Evolutionary conservation across 2,329 filamentous ascomycete species (phyloP).

Genomic region (Aspergillus latus): DNA sequence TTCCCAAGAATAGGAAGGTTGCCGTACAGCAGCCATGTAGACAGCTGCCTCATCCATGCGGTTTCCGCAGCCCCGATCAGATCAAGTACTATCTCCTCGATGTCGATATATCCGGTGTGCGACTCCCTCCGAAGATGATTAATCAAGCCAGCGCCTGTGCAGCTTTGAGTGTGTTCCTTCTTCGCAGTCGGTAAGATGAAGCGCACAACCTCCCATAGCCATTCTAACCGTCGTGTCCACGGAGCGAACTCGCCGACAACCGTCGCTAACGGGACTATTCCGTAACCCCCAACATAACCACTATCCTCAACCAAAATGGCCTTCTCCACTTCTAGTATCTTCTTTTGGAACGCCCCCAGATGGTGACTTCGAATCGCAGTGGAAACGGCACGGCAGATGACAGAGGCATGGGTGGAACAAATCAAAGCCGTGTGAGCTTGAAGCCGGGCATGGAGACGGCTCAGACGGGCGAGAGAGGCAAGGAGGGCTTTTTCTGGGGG

Average conservation of each 20-base stretch:
- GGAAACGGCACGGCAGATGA: slow-evolving; percentile 83
- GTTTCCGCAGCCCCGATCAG: slow-evolving; percentile 78
- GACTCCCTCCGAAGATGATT: slow-evolving; percentile 72
- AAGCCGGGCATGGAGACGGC: slow-evolving; percentile 72
- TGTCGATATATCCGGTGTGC: slow-evolving; percentile 84
- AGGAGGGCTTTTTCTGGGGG: slow-evolving; percentile 82
- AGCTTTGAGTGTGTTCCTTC: slow-evolving; percentile 38
- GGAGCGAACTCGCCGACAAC: slow-evolving; percentile 81
- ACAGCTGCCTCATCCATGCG: slow-evolving; percentile 87
- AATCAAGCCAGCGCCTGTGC: slow-evolving; percentile 72
- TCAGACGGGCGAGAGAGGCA: slow-evolving; percentile 71
- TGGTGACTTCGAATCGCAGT: slow-evolving; percentile 73
- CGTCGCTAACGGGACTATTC: slow-evolving; percentile 86
- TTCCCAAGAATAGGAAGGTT: slow-evolving; percentile 73
- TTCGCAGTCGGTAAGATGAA: slow-evolving; percentile 60
- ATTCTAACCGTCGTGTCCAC: slow-evolving; percentile 82
- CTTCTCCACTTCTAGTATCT: slow-evolving; percentile 80
- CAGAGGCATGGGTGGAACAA: slow-evolving; percentile 69
- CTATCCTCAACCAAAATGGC: slow-evolving; percentile 75
- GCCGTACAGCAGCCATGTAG: slow-evolving; percentile 89
- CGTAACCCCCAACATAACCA: slow-evolving; percentile 80
- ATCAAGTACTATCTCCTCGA: slow-evolving; percentile 72
- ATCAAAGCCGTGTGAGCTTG: slow-evolving; percentile 67
- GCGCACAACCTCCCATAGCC: slow-evolving; percentile 72
- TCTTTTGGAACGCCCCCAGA: slow-evolving; percentile 75